A percentile compares a stretch with the other conserved stretches of the same genome.
Conservation (phyloP, 2,329 filamentous ascomycete genomes). For the Dryadomyces quercus-mongolicae region DNA sequence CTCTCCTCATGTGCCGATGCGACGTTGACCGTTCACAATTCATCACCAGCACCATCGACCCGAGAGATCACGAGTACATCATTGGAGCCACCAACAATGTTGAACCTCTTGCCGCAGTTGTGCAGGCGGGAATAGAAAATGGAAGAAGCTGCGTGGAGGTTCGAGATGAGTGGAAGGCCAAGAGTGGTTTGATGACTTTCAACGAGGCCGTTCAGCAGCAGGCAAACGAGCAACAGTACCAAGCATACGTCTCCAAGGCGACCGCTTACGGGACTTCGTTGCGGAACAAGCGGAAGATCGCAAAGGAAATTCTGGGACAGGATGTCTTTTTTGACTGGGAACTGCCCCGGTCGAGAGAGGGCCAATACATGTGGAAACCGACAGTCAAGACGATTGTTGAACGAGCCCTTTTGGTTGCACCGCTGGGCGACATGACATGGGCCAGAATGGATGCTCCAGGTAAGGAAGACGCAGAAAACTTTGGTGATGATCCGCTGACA, state of each 20-base stretch:
- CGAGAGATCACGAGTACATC: constrained; percentile 25
- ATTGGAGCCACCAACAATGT: constrained; percentile 23
- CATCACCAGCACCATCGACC: constrained; percentile 24
- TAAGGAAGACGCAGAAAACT: background rate
- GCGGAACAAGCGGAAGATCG: background rate
- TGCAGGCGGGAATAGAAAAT: constrained; percentile 14
- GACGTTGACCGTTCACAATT: constrained; percentile 25
- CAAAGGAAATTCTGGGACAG: background rate
- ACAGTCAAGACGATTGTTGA: constrained; percentile 10
- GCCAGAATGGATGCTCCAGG: constrained; percentile 11
- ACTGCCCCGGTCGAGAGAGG: constrained; percentile 7
- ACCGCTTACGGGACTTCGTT: background rate
- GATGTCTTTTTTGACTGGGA: constrained; percentile 11
- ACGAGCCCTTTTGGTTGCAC: constrained; percentile 6
- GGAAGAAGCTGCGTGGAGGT: constrained; percentile 16
- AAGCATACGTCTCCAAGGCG: background rate
- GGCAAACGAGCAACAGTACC: background rate
- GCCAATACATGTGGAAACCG: constrained; percentile 10
- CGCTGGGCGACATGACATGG: constrained; percentile 9
- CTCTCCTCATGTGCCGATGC: constrained; percentile 24
- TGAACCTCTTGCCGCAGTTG: constrained; percentile 15
- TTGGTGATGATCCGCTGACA: background rate
- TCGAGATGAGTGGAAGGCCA: constrained; percentile 7
- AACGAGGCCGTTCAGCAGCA: background rate
- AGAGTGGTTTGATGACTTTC: constrained; percentile 6